Conservation (phyloP, 768 basidiomycete genomes). For the Macrolepiota dolichaula region DNA sequence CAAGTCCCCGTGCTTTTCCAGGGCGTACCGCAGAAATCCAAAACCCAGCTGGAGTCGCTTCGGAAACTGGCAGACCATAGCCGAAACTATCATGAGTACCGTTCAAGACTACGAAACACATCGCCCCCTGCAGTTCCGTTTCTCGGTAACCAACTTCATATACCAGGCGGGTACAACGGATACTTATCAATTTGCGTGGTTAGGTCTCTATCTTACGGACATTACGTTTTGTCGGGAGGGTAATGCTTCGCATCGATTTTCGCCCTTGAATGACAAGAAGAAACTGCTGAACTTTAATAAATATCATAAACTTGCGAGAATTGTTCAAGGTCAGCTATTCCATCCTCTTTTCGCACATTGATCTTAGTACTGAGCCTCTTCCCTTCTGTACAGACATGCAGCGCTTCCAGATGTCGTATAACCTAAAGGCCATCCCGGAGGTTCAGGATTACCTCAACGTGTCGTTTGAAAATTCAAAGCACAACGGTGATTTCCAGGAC, state of each 20-base stretch:
- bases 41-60: slow-evolving; percentile 70
- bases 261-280: slow-evolving; percentile 70
- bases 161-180: background rate
- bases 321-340: slow-evolving; percentile 62
- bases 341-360: background rate
- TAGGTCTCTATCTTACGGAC: slow-evolving; percentile 85
- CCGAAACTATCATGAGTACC: slow-evolving; percentile 89
- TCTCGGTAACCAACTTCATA: slow-evolving; percentile 54
- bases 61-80: slow-evolving; percentile 89
- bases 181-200: background rate
- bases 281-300: slow-evolving; percentile 95
- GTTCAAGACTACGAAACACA: slow-evolving; percentile 81
- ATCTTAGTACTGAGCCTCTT: slow-evolving; percentile 19
- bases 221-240: slow-evolving; percentile 96
- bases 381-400: slow-evolving; percentile 65
- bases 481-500: slow-evolving; percentile 81
- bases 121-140: slow-evolving; percentile 93
- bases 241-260: slow-evolving; percentile 80
- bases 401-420: slow-evolving; percentile 85
- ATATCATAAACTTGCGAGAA: slow-evolving; percentile 86
- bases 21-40: slow-evolving; percentile 86
- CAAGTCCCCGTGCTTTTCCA: slow-evolving; percentile 24
- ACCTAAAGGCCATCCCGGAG: slow-evolving; percentile 85
- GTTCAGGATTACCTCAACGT: slow-evolving; percentile 76
- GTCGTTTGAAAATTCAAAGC: slow-evolving; percentile 71